Evolutionary conservation across 208 protist species (phyloP), one percentile per base, ranked within the genome.

Genomic region (Leptomonas pyrrhocoris): DNA sequence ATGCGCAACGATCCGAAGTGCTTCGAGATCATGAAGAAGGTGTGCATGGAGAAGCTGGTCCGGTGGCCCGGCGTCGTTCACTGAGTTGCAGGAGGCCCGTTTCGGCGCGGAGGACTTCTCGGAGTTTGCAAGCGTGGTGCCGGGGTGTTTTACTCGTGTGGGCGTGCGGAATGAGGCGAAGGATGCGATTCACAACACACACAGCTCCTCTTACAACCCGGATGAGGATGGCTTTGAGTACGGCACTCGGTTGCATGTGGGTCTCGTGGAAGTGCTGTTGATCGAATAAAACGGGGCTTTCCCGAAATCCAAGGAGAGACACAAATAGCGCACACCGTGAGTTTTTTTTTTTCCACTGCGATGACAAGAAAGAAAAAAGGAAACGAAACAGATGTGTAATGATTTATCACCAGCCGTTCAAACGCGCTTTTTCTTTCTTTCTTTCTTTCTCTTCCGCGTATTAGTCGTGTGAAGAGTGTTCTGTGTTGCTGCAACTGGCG

Each of bases 101-200:
- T 80, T 86, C 38, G 85, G 81, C 23, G 85, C 86, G 6, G 77
- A 80, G 27, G 85, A 90, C 73, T 90, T 90, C 63, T 80, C 74
- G 5, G 81, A 90, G 73, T 90, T 84, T 69, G 73, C 67, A 31
- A 71, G 81, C 27, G 60, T 82, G n/a, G 71, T 88, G 42, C 81
- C 85, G 11, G 85, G 85, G 6, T 90, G 85, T 64, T 71, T 90
- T 19, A 82, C 76, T 36, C 73, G 69, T 62, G 69, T 90, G n/a
- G 85, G 85, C 13, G 81, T 79, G 3, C 56, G 59, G 40, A 65
- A 73, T 21, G 54, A 81, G 55, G 31, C 42, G 2, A 72, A 62
- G 11, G 66, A 53, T n/a, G 66, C 66, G 13, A 62, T 51, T 48
- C 57, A 85, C 28, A 69, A 71, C 42, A 81, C 73, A 57, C 84